Evolutionary conservation across 108 stramenopile genomes (phyloP).

Genomic region (Cyclotella distinguenda): DNA sequence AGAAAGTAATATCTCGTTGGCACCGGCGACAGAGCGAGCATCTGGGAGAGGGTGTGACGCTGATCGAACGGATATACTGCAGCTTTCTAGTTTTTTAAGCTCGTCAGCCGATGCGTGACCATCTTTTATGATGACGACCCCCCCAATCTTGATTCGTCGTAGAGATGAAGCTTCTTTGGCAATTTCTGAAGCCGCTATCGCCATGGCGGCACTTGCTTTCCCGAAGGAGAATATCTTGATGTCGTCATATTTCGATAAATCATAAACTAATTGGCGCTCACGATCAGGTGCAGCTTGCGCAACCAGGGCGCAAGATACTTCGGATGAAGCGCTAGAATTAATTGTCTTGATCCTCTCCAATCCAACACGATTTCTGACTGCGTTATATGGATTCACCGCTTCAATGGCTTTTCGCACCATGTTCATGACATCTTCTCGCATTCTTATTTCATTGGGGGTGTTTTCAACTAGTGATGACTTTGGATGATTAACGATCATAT

Average conservation of each 20-base stretch:
- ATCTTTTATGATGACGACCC: slow-evolving; percentile 84
- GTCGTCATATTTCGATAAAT: slow-evolving; percentile 61
- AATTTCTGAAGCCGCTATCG: slow-evolving; percentile 56
- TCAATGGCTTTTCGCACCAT: slow-evolving; percentile 66
- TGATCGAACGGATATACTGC: slow-evolving; percentile 47
- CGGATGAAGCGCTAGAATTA: background rate
- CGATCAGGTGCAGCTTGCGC: slow-evolving; percentile 7
- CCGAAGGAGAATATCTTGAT: slow-evolving; percentile 73
- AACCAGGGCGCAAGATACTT: background rate
- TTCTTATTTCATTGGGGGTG: slow-evolving; percentile 54
- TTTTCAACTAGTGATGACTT: slow-evolving; percentile 6
- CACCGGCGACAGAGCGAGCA: slow-evolving; percentile 59
- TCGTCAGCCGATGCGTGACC: slow-evolving; percentile 73
- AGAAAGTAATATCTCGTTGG: slow-evolving; percentile 58
- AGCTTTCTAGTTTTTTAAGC: slow-evolving; percentile 43
- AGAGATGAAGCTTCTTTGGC: slow-evolving; percentile 12
- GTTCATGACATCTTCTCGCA: slow-evolving; percentile 60
- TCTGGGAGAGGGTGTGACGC: slow-evolving; percentile 88
- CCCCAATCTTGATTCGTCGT: slow-evolving; percentile 28
- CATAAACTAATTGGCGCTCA: slow-evolving; percentile 13
- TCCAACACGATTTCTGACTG: slow-evolving; percentile 27
- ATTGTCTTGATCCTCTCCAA: slow-evolving; percentile 37
- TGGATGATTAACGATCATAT: too few relatives aligned
- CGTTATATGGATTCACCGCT: slow-evolving; percentile 69
- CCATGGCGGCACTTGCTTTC: slow-evolving; percentile 86